phyloP scores from a whole-genome alignment of 257 asterid species.

The Fraxinus quadrangulata region DNA sequence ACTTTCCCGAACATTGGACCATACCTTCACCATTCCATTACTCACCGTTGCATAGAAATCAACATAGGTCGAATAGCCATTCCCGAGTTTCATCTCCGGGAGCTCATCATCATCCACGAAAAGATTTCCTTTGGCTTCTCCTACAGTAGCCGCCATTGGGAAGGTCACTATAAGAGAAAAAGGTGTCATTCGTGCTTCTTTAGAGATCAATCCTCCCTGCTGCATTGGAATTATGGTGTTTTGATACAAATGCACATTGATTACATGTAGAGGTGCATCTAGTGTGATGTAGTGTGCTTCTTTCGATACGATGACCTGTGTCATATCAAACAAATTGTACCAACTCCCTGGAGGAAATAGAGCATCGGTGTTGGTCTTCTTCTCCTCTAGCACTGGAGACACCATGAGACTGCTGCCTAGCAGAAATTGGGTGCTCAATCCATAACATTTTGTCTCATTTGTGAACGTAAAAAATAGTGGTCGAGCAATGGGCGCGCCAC shows the following conservation, averaged over 20 bases:
- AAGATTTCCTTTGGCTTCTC: slow-evolving; percentile 65
- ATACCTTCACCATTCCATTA: slow-evolving; percentile 56
- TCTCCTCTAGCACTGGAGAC: slow-evolving; percentile 66
- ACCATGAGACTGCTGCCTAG: slow-evolving; percentile 82
- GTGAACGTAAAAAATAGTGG: slow-evolving; percentile 85
- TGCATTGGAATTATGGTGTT: slow-evolving; percentile 87
- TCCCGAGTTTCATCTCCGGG: slow-evolving; percentile 76
- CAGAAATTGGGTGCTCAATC: slow-evolving; percentile 78
- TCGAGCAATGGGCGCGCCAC: slow-evolving; percentile 85
- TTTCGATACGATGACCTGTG: slow-evolving; percentile 52
- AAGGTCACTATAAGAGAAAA: slow-evolving; percentile 70
- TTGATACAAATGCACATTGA: slow-evolving; percentile 80
- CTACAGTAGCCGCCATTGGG: slow-evolving; percentile 53
- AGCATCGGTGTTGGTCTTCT: slow-evolving; percentile 32
- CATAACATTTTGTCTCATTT: slow-evolving; percentile 50
- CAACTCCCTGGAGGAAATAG: slow-evolving; percentile 75
- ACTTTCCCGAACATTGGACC: slow-evolving; percentile 80
- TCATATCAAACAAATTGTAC: slow-evolving; percentile 73
- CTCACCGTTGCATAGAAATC: slow-evolving; percentile 64
- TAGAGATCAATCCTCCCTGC: slow-evolving; percentile 77
- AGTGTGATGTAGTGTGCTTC: slow-evolving; percentile 44
- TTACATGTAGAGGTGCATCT: slow-evolving; percentile 68
- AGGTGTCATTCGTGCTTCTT: slow-evolving; percentile 78
- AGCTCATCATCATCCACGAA: slow-evolving; percentile 85
- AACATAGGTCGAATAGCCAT: slow-evolving; percentile 58